These are phyloP conservation scores for Ustilago curta DNA, from an alignment of 1,284 basidiomycete species.

Conservation along the genomic window DNA sequence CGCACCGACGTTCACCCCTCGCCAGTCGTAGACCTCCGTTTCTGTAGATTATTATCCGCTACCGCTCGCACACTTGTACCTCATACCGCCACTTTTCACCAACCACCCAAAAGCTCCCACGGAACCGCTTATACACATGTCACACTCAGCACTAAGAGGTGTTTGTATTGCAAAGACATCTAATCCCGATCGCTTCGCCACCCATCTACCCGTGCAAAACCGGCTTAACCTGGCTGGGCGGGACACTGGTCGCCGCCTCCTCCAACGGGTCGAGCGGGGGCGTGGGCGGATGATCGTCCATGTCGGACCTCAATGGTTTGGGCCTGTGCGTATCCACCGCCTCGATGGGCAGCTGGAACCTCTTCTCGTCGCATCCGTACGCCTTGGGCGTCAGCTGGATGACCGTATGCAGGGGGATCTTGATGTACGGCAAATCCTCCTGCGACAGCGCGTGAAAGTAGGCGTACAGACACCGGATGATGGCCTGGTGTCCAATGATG, in stretches of 20 bases:
- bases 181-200: neutral
- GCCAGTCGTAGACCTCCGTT: conserved; percentile 4
- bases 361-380: conserved; percentile 97
- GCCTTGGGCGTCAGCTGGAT: conserved; percentile 98
- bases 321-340: conserved; percentile 67
- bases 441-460: conserved; percentile 94
- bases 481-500: conserved; percentile 92
- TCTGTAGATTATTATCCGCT: neutral
- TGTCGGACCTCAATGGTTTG: conserved; percentile 46
- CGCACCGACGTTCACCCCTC: conserved; percentile 33
- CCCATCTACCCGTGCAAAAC: neutral
- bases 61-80: neutral
- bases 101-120: neutral
- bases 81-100: neutral
- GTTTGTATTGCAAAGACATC: neutral
- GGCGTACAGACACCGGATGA: conserved; percentile 75
- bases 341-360: conserved; percentile 73
- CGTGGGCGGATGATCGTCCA: conserved; percentile 43
- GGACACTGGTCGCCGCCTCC: conserved; percentile 41
- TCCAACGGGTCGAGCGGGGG: conserved; percentile 49
- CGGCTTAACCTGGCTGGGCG: conserved; percentile 41
- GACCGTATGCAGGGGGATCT: conserved; percentile 86
- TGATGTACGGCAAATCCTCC: conserved; percentile 96
- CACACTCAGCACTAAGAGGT: neutral
- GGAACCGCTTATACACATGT: neutral